A percentile compares a stretch with the other conserved stretches of the same genome.
Evolutionary conservation across 805 yeast genomes (phyloP).

Genomic region (Candida insectorum): DNA sequence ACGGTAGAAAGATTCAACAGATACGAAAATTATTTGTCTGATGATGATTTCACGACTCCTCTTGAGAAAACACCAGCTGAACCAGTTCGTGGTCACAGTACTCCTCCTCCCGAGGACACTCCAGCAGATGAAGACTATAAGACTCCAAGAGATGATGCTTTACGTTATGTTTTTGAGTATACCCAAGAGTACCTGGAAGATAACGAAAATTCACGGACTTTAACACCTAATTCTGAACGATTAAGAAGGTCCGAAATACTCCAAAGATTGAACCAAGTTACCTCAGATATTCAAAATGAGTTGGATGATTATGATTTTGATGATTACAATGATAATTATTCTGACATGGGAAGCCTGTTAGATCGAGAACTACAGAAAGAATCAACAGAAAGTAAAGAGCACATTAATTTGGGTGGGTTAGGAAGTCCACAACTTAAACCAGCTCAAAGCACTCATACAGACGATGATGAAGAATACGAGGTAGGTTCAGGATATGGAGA

Average conservation of each 20-base stretch:
- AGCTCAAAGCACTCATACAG: not conserved
- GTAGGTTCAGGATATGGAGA: conserved; percentile 6
- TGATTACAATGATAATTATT: conserved; percentile 1
- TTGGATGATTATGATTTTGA: conserved; percentile 18
- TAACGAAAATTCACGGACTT: not conserved
- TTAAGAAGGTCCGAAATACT: conserved; percentile 35
- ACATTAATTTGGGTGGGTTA: too few species aligned
- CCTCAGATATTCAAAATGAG: conserved; percentile 34
- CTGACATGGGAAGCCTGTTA: too few species aligned
- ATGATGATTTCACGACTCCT: conserved; percentile 3
- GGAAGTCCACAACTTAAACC: too few species aligned
- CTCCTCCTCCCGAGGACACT: conserved; percentile 1
- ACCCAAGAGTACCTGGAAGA: not conserved
- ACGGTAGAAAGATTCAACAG: not conserved
- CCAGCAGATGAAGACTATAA: conserved; percentile 5
- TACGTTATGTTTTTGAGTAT: not conserved
- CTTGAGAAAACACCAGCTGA: not conserved
- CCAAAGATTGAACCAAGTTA: conserved; percentile 36
- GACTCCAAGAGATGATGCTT: conserved; percentile 2
- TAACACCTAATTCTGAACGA: conserved; percentile 13
- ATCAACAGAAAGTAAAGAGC: not conserved
- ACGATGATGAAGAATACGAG: conserved; percentile 1
- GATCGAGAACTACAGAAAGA: too few species aligned
- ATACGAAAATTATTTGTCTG: conserved; percentile 6
- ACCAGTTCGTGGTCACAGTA: too few species aligned